Conservation (phyloP, 257 asterid species). For the Solanum sejunctum region DNA sequence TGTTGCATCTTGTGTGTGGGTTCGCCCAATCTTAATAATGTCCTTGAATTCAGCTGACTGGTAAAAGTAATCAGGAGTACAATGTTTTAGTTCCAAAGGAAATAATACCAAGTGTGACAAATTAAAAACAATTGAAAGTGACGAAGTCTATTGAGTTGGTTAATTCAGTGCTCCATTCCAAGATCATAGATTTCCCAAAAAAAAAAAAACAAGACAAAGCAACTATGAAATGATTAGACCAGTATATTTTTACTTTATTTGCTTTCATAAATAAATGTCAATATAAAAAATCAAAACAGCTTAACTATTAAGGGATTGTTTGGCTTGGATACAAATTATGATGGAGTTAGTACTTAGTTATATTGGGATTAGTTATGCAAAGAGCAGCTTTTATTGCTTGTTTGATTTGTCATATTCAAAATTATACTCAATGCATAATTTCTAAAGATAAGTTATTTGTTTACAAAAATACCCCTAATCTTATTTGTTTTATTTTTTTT, state of each 20-base stretch:
- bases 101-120: neutral
- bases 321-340: no score
- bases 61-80: neutral
- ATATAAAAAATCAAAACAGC: no score
- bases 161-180: neutral
- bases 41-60: constrained; percentile 78
- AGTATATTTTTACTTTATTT: neutral
- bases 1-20: constrained; percentile 98
- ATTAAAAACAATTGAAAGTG: neutral
- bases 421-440: no score
- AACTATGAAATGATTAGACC: neutral
- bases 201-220: neutral
- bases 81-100: neutral
- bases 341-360: no score
- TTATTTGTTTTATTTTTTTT: no score
- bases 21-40: constrained; percentile 91
- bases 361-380: no score
- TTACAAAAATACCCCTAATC: no score
- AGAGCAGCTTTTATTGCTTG: no score
- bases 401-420: no score
- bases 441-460: no score
- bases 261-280: neutral
- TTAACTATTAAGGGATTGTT: no score
- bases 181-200: neutral
- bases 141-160: neutral